phyloP scores from a whole-genome alignment of 352 stramenopile species.

The Phytophthora hybrid region DNA sequence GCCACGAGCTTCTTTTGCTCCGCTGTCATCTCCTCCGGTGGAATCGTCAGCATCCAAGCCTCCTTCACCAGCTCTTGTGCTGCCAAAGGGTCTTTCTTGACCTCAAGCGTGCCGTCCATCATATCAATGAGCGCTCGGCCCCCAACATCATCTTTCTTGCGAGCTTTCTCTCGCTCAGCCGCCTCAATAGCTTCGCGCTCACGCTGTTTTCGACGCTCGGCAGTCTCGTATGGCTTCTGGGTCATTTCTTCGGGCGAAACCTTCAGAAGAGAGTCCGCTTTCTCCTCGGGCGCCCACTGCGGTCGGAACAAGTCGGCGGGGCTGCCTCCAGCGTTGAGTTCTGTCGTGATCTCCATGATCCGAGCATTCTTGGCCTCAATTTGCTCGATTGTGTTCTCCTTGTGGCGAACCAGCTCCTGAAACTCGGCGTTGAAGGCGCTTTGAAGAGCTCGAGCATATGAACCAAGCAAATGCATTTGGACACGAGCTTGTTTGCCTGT shows the following conservation, averaged over 20 bases:
- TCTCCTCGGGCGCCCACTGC: constrained; percentile 65
- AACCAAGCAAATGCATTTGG: constrained; percentile 87
- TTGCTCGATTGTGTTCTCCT: constrained; percentile 85
- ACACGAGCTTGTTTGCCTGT: constrained; percentile 85
- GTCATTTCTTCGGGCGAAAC: constrained; percentile 85
- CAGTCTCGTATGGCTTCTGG: constrained; percentile 85
- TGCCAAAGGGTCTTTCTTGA: constrained; percentile 83
- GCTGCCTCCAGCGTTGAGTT: constrained; percentile 48
- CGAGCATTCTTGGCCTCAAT: constrained; percentile 91
- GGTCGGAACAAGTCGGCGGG: constrained; percentile 57
- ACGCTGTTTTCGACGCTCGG: constrained; percentile 62
- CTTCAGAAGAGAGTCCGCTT: constrained; percentile 71
- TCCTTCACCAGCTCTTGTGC: constrained; percentile 77
- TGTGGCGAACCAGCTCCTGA: constrained; percentile 71
- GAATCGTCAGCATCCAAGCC: constrained; percentile 89
- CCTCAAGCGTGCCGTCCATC: constrained; percentile 95
- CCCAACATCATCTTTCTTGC: constrained; percentile 85
- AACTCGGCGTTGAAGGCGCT: constrained; percentile 91
- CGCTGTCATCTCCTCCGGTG: constrained; percentile 78
- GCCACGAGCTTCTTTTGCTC: constrained; percentile 81
- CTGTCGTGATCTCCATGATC: constrained; percentile 87
- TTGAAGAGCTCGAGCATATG: constrained; percentile 74
- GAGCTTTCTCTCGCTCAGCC: constrained; percentile 40
- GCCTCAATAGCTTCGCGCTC: constrained; percentile 42
- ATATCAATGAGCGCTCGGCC: constrained; percentile 90